Percentiles rank a stretch among this genome's conserved stretches.
These are phyloP conservation scores for Eimeria sp. DNA, from an alignment of 169 alveolate genomes.

Conservation along the genomic window DNA sequence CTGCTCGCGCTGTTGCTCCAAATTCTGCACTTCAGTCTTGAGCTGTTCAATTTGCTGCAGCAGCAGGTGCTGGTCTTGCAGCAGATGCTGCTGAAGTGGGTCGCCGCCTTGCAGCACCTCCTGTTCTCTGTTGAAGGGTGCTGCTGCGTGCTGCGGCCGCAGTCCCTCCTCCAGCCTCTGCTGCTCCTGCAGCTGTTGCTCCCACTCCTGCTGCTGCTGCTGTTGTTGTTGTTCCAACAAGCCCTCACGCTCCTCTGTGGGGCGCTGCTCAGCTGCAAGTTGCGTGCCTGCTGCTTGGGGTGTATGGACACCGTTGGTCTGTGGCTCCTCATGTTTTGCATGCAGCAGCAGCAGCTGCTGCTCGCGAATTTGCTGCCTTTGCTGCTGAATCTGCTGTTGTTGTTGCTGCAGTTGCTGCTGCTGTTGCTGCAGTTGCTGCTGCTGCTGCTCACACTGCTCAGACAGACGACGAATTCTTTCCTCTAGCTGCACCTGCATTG, in stretches of 20 bases:
- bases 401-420: conserved; percentile 44
- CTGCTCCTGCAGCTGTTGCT: conserved; percentile 35
- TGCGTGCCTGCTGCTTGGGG: not conserved
- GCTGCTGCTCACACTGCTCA: conserved; percentile 43
- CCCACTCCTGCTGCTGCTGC: conserved; percentile 59
- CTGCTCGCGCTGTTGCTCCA: conserved; percentile 23
- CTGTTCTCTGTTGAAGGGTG: not conserved
- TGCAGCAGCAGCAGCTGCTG: conserved; percentile 60
- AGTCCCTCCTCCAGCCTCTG: conserved; percentile 23
- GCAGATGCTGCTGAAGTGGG: conserved; percentile 14
- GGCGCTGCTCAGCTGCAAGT: not conserved
- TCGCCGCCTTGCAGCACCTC: not conserved
- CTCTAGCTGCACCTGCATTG: not conserved
- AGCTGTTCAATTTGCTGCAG: conserved; percentile 33
- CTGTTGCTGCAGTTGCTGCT: conserved; percentile 45
- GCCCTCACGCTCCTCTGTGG: not conserved
- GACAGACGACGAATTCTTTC: not conserved
- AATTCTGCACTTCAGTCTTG: not conserved
- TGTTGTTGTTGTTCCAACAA: not conserved
- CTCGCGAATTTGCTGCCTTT: conserved; percentile 30
- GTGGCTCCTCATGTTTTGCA: not conserved
- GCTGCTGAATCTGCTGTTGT: conserved; percentile 46
- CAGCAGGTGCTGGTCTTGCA: conserved; percentile 1
- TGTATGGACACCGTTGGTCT: conserved; percentile 32
- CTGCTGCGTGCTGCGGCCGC: not conserved